Conservation (phyloP, 2,329 filamentous ascomycete genomes). For the Verticillium dahliae region DNA sequence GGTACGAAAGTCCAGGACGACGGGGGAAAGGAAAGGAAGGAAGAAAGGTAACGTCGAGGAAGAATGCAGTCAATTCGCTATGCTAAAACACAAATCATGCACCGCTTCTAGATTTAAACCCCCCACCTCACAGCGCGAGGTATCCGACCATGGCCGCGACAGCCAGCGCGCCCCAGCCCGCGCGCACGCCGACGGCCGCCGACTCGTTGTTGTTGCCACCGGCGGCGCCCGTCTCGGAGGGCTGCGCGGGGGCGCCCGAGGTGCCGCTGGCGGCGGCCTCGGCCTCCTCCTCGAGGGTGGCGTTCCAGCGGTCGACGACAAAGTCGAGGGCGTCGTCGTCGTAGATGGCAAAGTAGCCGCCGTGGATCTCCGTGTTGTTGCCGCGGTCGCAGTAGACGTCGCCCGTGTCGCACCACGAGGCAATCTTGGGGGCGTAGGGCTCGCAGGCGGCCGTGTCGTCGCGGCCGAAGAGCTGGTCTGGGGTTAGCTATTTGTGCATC, state of each 20-base stretch:
- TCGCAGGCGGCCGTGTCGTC: slow-evolving; percentile 26
- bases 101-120: neutral
- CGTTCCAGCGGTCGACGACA: slow-evolving; percentile 23
- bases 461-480: slow-evolving; percentile 27
- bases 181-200: neutral
- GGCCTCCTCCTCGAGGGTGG: slow-evolving; percentile 11
- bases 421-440: slow-evolving; percentile 25
- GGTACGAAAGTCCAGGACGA: too few relatives aligned
- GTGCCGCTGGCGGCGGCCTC: neutral
- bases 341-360: slow-evolving; percentile 28
- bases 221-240: neutral
- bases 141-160: neutral
- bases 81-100: neutral
- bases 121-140: neutral
- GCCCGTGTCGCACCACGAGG: slow-evolving; percentile 34
- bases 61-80: neutral
- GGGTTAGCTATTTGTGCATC: neutral
- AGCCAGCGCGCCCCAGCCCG: neutral
- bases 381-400: slow-evolving; percentile 33
- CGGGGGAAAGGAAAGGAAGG: neutral
- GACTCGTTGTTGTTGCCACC: neutral
- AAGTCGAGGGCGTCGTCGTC: slow-evolving; percentile 25
- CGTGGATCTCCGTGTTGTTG: slow-evolving; percentile 19
- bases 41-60: neutral
- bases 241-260: neutral